Evolutionary conservation across 2,329 filamentous ascomycete species (phyloP).

Genomic region (Hymenoscyphus salicellus): DNA sequence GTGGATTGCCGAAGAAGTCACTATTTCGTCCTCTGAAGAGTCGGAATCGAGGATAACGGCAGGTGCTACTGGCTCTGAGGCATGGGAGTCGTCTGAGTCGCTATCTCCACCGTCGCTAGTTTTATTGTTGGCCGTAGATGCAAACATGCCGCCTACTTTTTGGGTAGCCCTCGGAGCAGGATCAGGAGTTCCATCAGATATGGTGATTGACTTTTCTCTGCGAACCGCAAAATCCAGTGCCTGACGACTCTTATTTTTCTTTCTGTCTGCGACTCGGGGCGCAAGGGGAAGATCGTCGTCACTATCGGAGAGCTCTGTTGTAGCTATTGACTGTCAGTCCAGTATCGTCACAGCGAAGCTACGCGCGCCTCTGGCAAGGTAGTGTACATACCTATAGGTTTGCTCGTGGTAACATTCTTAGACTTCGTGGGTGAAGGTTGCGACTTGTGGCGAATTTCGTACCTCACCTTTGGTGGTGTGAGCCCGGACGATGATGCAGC

Average conservation of each 20-base stretch:
- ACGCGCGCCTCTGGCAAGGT: background rate
- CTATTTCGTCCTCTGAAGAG: conserved; percentile 6
- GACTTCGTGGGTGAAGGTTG: conserved; percentile 13
- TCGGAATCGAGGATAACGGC: background rate
- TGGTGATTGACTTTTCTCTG: conserved; percentile 2
- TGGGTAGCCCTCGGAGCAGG: background rate
- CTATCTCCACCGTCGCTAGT: background rate
- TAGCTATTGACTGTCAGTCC: background rate
- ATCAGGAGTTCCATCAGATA: background rate
- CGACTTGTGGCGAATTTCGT: conserved; percentile 15
- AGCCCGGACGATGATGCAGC: conserved; percentile 5
- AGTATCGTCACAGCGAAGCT: background rate
- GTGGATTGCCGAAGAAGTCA: conserved; percentile 18
- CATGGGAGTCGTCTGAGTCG: background rate
- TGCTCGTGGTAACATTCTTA: background rate
- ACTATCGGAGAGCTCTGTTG: conserved; percentile 1
- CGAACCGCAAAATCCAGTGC: background rate
- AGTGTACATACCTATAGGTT: background rate
- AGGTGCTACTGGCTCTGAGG: background rate
- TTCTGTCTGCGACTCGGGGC: conserved; percentile 4
- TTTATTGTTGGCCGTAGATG: conserved; percentile 3
- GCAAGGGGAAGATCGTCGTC: background rate
- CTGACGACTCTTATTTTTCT: background rate
- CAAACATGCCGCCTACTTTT: conserved; percentile 1
- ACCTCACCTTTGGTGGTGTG: conserved; percentile 30